A percentile compares a stretch with the other conserved stretches of the same genome.
Evolutionary conservation across 345 rosid species (phyloP).

Genomic region (Atalantia buxifolia): DNA sequence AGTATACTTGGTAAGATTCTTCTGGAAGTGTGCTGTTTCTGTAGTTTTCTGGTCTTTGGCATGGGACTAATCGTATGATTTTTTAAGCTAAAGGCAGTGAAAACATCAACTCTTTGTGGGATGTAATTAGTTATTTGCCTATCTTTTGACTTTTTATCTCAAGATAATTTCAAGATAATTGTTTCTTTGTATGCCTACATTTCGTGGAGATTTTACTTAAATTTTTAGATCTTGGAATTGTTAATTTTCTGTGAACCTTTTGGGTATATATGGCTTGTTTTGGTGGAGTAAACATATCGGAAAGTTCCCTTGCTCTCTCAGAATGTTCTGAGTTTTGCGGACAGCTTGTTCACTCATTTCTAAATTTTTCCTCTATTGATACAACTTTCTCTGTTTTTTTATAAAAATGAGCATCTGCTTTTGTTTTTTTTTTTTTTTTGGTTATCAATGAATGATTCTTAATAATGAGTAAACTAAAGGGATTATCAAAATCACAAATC

Average conservation of each 20-base stretch:
- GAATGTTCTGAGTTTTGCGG: neutral
- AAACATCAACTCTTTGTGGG: neutral
- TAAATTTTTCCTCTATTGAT: neutral
- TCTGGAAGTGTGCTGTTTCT: neutral
- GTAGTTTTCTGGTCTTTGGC: neutral
- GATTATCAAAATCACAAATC: neutral
- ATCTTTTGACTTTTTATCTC: neutral
- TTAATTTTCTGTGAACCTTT: neutral
- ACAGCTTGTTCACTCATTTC: neutral
- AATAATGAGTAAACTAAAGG: neutral
- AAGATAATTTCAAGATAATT: neutral
- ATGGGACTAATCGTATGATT: neutral
- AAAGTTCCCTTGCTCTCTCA: neutral
- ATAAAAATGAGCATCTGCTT: neutral
- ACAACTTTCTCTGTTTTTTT: neutral
- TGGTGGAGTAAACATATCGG: neutral
- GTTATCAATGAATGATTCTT: neutral
- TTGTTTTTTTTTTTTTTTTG: neutral
- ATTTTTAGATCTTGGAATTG: neutral
- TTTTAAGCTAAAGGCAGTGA: neutral
- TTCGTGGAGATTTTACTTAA: neutral
- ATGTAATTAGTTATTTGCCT: neutral
- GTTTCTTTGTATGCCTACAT: neutral
- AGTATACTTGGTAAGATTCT: neutral
- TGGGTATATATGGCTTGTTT: neutral